A percentile compares a stretch with the other conserved stretches of the same genome.
Evolutionary conservation across 768 basidiomycete genomes (phyloP).

Genomic region (Boletus sp.): DNA sequence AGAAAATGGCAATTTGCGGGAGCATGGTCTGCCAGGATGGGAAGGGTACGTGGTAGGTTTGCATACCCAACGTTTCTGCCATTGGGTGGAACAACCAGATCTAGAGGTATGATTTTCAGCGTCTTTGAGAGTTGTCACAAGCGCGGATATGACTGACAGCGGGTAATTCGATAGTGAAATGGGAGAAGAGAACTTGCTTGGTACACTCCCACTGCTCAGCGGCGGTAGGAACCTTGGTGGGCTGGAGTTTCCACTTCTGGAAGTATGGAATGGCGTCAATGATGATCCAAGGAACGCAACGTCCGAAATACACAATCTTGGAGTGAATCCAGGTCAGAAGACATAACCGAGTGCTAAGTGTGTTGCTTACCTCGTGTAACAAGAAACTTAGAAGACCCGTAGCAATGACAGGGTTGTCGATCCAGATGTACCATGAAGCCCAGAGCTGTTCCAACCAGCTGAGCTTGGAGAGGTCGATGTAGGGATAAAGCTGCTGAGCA

Average conservation of each 20-base stretch:
- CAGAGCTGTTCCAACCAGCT: conserved; percentile 76
- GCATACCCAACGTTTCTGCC: conserved; percentile 84
- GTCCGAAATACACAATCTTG: conserved; percentile 95
- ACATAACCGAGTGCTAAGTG: not conserved
- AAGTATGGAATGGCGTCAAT: conserved; percentile 95
- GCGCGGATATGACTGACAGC: conserved; percentile 47
- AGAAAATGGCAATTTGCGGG: conserved; percentile 82
- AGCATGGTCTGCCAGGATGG: conserved; percentile 65
- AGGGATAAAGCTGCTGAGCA: conserved; percentile 49
- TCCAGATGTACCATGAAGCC: conserved; percentile 81
- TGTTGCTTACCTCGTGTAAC: conserved; percentile 78
- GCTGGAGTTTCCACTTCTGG: conserved; percentile 89
- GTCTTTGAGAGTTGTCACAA: not conserved
- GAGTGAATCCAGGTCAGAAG: not conserved
- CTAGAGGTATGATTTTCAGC: conserved; percentile 34
- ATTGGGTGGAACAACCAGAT: conserved; percentile 92
- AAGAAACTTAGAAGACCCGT: conserved; percentile 92
- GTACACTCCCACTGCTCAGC: conserved; percentile 95
- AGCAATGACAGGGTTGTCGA: conserved; percentile 87
- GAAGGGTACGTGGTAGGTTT: conserved; percentile 92
- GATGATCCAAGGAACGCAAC: conserved; percentile 92
- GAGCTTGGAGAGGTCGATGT: conserved; percentile 57
- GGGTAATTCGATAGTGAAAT: conserved; percentile 94
- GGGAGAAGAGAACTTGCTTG: conserved; percentile 88
- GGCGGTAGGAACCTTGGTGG: conserved; percentile 73